Conservation (phyloP, 345 rosid species). For the Citrus hindsii region DNA sequence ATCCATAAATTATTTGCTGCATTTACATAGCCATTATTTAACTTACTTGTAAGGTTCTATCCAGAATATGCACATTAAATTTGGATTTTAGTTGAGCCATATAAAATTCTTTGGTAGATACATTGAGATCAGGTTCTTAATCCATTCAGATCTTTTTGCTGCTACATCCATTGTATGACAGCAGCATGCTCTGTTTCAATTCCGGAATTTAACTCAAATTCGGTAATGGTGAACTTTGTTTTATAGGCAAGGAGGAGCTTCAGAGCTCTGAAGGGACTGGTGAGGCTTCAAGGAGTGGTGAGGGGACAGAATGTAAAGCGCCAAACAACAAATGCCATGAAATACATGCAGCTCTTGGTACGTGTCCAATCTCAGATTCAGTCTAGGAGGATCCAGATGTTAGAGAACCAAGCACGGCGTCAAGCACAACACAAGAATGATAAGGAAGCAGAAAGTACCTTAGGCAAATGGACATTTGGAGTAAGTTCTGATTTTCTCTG, state of each 20-base stretch:
- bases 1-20: not conserved
- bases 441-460: conserved; percentile 51
- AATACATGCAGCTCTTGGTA: conserved; percentile 87
- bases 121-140: not conserved
- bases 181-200: conserved; percentile 2
- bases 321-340: conserved; percentile 85
- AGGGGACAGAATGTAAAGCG: conserved; percentile 89
- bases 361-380: conserved; percentile 96
- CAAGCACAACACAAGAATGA: conserved; percentile 48
- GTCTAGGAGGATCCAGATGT: conserved; percentile 86
- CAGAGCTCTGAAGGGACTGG: conserved; percentile 86
- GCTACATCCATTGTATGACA: not conserved
- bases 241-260: conserved; percentile 91
- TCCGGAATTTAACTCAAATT: not conserved
- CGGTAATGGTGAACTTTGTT: conserved; percentile 9
- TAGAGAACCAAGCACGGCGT: conserved; percentile 68
- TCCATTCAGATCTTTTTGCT: not conserved
- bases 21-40: too few relatives aligned
- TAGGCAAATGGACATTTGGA: conserved; percentile 54
- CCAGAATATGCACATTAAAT: not conserved
- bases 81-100: not conserved
- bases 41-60: not conserved
- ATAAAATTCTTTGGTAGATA: not conserved
- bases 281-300: conserved; percentile 96
- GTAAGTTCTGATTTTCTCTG: conserved; percentile 33